A percentile compares a stretch with the other conserved stretches of the same genome.
phyloP scores from a whole-genome alignment of 192 early-diverging fungal species.

The Pilaira anomala region DNA sequence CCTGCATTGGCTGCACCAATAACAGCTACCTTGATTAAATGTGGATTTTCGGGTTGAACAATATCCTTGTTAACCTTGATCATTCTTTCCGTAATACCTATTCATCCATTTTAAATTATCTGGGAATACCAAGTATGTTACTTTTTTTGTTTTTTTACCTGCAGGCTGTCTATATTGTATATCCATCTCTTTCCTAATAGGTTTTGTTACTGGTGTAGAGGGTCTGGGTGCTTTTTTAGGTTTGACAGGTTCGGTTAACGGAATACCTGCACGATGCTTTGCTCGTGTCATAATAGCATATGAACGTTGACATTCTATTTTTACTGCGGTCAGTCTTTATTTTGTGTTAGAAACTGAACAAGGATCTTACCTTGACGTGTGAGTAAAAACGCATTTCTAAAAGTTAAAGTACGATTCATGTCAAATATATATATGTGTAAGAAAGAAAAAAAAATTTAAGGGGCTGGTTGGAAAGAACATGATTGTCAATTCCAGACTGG shows the following conservation, averaged over 20 bases:
- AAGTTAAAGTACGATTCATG: no score
- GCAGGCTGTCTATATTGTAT: constrained; percentile 6
- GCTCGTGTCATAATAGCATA: constrained; percentile 40
- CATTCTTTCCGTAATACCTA: constrained; percentile 34
- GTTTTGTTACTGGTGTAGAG: neutral
- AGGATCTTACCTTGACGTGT: no score
- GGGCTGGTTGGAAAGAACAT: no score
- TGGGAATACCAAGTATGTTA: neutral
- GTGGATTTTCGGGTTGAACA: constrained; percentile 59
- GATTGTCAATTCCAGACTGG: no score
- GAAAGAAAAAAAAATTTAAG: no score
- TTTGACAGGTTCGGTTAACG: neutral
- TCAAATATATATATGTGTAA: no score
- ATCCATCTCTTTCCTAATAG: neutral
- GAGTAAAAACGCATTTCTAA: no score
- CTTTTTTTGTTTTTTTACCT: constrained; percentile 1
- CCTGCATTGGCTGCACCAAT: constrained; percentile 73
- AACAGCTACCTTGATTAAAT: constrained; percentile 57
- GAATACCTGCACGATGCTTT: constrained; percentile 31
- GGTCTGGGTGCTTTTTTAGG: neutral
- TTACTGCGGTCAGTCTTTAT: no score
- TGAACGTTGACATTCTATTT: neutral
- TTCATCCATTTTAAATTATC: no score
- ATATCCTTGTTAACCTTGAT: constrained; percentile 40
- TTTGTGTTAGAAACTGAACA: no score